Evolutionary conservation across 306 rosid genomes (phyloP).

Genomic region (Prunus davidiana): DNA sequence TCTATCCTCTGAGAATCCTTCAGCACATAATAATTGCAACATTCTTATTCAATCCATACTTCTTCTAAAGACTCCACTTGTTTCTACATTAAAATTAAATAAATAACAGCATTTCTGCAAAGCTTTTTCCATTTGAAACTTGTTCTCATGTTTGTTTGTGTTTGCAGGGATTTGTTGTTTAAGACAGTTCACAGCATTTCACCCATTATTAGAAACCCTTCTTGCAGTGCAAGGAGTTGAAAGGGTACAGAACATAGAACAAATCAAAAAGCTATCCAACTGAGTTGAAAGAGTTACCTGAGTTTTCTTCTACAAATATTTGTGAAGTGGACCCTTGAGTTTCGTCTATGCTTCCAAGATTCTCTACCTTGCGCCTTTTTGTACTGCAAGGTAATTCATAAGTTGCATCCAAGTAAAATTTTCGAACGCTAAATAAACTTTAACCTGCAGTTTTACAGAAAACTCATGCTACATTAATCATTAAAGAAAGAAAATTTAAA

Average conservation of each 20-base stretch:
- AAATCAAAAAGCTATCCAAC: not conserved
- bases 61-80: no score
- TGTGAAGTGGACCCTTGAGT: not conserved
- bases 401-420: not conserved
- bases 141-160: not conserved
- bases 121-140: no score
- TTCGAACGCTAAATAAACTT: not conserved
- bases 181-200: not conserved
- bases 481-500: not conserved
- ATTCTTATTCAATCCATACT: no score
- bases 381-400: conserved; percentile 3
- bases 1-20: not conserved
- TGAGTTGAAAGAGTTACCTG: not conserved
- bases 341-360: not conserved
- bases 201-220: not conserved
- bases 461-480: not conserved
- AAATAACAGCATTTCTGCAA: no score
- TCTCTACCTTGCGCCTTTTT: conserved; percentile 17
- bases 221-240: not conserved
- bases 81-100: no score
- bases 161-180: not conserved
- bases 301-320: not conserved
- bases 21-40: no score
- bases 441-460: not conserved
- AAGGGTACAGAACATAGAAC: not conserved